Evolutionary conservation across 2,329 filamentous ascomycete species (phyloP), one percentile per base, ranked within the genome.

Genomic region (Gnomoniopsis sp.): DNA sequence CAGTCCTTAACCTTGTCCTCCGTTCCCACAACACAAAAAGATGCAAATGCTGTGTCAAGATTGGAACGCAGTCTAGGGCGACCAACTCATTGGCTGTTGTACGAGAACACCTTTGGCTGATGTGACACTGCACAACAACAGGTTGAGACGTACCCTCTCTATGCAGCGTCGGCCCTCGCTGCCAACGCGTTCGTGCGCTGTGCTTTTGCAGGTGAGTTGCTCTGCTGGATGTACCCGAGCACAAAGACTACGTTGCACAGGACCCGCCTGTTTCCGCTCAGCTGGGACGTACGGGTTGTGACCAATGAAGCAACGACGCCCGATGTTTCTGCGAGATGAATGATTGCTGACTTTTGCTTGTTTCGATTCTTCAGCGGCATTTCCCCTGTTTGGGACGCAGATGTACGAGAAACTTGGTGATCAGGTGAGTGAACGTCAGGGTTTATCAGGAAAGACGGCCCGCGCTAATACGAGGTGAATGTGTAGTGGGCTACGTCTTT

Each of bases 111-210:
- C 15, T 53, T 36, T 47, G 57, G 62, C 66, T 69, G 60, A 68
- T 64, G 59, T 61, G 19, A 53, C 59, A 60, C 59, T 76, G 30
- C 21, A 36, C 38, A 36, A 43, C 26, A 36, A 49, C 36, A 84
- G 73, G 88, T 90, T 65, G 89, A 91, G 70, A 88, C 88, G 22
- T 93, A 93, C 72, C 88, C 88, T 55, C 73, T 85, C 26, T 91
- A 90, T 70, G 88, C 89, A 26, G 89, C 89, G 49, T 87, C 82
- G 59, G 91, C 91, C 3, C 79, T 96, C 71, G 91, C 92, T 14
- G 91, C 91, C 48, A 95, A 96, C 68, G 88, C 88, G 49, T 90
- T 95, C 70, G 83, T 89, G 58, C 83, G 93, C 55, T 91, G 88
- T 63, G 79, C 81, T 21, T 95, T 96, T 76, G 92, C 88, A 60